phyloP scores from a whole-genome alignment of 2,329 filamentous ascomycete genomes.

The Stagonosporopsis chrysanthemi region DNA sequence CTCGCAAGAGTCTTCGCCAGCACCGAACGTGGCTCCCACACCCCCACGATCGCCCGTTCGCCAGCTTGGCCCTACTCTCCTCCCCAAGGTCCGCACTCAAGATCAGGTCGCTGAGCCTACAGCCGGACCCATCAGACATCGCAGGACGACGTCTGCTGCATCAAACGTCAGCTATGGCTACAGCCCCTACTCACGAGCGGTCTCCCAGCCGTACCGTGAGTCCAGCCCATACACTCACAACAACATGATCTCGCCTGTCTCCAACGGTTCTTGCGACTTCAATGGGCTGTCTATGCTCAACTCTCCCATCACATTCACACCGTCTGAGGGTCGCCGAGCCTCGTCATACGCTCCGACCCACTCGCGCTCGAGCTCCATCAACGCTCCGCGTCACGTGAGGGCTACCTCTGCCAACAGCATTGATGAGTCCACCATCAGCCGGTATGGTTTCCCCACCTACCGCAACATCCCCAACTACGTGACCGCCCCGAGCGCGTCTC shows the following conservation, averaged over 20 bases:
- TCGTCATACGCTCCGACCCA: conserved; percentile 49
- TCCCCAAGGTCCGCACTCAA: conserved; percentile 86
- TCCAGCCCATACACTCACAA: conserved; percentile 56
- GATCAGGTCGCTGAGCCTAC: conserved; percentile 76
- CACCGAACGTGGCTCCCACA: conserved; percentile 72
- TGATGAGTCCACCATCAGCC: conserved; percentile 70
- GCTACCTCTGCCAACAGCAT: conserved; percentile 73
- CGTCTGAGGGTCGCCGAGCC: conserved; percentile 43
- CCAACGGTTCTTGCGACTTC: conserved; percentile 52
- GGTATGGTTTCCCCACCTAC: conserved; percentile 85
- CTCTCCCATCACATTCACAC: conserved; percentile 66
- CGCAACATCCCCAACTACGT: conserved; percentile 72
- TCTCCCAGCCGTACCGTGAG: conserved; percentile 54
- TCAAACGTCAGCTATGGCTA: conserved; percentile 52
- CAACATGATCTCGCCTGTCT: conserved; percentile 55
- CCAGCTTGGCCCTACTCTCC: conserved; percentile 78
- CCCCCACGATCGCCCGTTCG: conserved; percentile 75
- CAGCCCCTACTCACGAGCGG: conserved; percentile 58
- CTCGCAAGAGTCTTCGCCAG: conserved; percentile 72
- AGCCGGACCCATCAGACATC: conserved; percentile 63
- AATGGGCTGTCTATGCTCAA: conserved; percentile 60
- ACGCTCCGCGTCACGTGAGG: conserved; percentile 54
- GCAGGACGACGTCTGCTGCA: conserved; percentile 62
- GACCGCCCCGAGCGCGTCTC: conserved; percentile 49
- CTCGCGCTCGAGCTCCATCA: conserved; percentile 69